Percentiles rank a stretch among this genome's conserved stretches.
Evolutionary conservation across 2,329 filamentous ascomycete genomes (phyloP).

Genomic region (Leptographium procerum): DNA sequence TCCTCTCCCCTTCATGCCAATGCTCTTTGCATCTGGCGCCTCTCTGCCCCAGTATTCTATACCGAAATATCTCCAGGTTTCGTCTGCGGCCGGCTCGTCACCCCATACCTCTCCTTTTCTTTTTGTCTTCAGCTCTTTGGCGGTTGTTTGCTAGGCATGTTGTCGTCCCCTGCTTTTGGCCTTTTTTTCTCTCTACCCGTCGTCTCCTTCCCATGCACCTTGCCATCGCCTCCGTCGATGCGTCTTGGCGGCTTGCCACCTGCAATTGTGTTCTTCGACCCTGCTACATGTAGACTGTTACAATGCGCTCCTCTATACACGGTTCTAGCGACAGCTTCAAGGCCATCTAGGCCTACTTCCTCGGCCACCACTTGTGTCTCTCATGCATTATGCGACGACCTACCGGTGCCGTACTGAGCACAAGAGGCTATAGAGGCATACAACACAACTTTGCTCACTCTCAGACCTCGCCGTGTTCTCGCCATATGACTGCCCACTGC

Average conservation of each 20-base stretch:
- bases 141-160: not conserved
- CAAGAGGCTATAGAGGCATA: not conserved
- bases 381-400: not conserved
- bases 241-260: not conserved
- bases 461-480: not conserved
- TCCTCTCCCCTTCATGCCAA: not conserved
- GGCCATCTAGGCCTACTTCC: not conserved
- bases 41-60: not conserved
- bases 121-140: not conserved
- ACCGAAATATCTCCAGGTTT: not conserved
- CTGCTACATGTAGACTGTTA: not conserved
- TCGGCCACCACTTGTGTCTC: not conserved
- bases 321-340: not conserved
- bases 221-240: not conserved
- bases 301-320: not conserved
- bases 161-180: conserved; percentile 4
- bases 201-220: not conserved
- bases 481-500: not conserved
- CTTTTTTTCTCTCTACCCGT: not conserved
- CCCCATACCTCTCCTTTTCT: not conserved
- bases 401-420: not conserved
- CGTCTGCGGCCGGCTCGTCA: not conserved
- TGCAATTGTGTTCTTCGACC: not conserved
- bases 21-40: not conserved
- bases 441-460: not conserved